Conservation (phyloP, 2,329 filamentous ascomycete species). For the Cyphellophora attinorum region DNA sequence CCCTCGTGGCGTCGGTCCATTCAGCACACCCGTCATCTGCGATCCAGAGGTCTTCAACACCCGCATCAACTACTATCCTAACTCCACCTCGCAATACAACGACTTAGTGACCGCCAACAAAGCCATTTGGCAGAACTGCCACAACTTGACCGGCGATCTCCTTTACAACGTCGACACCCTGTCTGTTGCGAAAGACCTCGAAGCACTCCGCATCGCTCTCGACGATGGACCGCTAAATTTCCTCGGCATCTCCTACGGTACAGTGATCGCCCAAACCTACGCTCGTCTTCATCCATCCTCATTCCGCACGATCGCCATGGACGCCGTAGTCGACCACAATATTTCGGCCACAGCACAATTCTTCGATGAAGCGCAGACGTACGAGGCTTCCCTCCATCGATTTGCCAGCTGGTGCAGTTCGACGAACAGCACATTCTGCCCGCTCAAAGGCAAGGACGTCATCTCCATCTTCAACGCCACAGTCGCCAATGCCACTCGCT, state of each 20-base stretch:
- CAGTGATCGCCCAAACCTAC: not conserved
- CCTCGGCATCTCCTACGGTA: not conserved
- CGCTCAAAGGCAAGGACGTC: not conserved
- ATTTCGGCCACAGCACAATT: conserved; percentile 19
- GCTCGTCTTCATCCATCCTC: not conserved
- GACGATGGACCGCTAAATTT: conserved; percentile 23
- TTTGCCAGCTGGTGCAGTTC: conserved; percentile 1
- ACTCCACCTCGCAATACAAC: not conserved
- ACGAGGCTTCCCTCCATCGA: conserved; percentile 25
- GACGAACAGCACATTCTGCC: not conserved
- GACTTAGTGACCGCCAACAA: not conserved
- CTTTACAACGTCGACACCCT: conserved; percentile 34
- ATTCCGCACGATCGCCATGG: not conserved
- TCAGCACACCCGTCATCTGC: conserved; percentile 30
- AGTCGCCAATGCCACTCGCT: not conserved
- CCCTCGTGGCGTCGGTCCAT: conserved; percentile 32
- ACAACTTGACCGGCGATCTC: conserved; percentile 25
- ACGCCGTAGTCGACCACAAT: not conserved
- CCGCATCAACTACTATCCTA: not conserved
- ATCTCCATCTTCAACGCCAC: not conserved
- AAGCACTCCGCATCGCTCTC: conserved; percentile 24
- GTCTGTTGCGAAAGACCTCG: conserved; percentile 24
- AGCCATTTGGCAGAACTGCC: not conserved
- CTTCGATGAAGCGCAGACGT: conserved; percentile 26
- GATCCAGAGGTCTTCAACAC: conserved; percentile 27